Evolutionary conservation across 352 stramenopile genomes (phyloP), one percentile per base, ranked within the genome.

Genomic region (Peronosclerospora sorghi): DNA sequence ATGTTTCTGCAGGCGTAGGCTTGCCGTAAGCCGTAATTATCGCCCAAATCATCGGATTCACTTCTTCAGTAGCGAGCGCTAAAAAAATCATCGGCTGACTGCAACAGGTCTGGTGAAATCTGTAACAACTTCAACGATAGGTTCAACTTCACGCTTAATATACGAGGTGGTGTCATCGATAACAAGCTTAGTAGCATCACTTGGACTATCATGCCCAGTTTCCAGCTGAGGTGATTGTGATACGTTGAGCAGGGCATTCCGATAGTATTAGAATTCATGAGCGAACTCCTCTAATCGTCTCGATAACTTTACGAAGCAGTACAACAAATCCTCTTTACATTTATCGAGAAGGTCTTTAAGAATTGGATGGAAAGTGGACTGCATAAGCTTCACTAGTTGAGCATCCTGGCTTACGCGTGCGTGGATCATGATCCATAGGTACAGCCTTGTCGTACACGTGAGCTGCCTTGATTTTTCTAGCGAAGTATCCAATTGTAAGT

Each of bases 201-300:
- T n/a, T n/a, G n/a, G n/a, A n/a, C n/a, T n/a, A n/a, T n/a, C n/a
- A n/a, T n/a, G n/a, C n/a, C n/a, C n/a, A n/a, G n/a, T n/a, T n/a
- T n/a, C n/a, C n/a, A n/a, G n/a, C n/a, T n/a, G n/a, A n/a, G n/a
- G n/a, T n/a, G n/a, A n/a, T n/a, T n/a, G n/a, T n/a, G n/a, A n/a
- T n/a, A n/a, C n/a, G 26, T 49, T 66, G 19, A 75, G 47, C 23
- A 91, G 36, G 12, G 72, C 72, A 32, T 66, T 68, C 10, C 60
- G 68, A 28, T 91, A 91, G 52, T 91, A 88, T 18, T 73, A 62
- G 24, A 85, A 91, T 32, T 91, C 79, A 40, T 83, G 58, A 35
- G n/a, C n/a, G n/a, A n/a, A n/a, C n/a, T n/a, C n/a, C n/a, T n/a
- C n/a, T n/a, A n/a, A n/a, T n/a, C n/a, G n/a, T n/a, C n/a, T n/a